Evolutionary conservation across 495 filamentous ascomycete genomes (phyloP), one percentile per base, ranked within the genome.

Genomic region (Neurospora discreta): DNA sequence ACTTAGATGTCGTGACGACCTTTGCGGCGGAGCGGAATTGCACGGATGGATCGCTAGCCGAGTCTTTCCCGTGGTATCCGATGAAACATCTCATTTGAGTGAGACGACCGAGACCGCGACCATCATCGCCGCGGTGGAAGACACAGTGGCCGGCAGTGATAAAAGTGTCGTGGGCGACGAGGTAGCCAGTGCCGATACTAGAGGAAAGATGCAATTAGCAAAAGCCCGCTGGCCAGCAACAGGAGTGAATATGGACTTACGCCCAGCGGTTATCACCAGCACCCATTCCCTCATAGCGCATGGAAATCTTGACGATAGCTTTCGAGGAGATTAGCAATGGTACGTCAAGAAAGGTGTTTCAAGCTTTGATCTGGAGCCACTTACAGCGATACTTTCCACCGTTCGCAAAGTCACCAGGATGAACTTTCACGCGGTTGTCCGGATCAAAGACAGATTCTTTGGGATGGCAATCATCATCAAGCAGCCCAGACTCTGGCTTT

Each of bases 1-100:
- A 46, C 44, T 23, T 46, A n/a, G 44, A 1, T 0, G 44, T 46
- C 3, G 44, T 46, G 4, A 46, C 44, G 0, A 46, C 44, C 44
- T 13, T 46, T 3, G 10, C 1, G 0, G 44, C 44, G 0, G 44
- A 1, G 44, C 44, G 44, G 44, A 20, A 46, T 1, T 46, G 44
- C 0, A 46, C 44, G 44, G 10, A 2, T 1, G 42, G 3, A 0
- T n/a, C 0, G 8, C 42, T 8, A 46, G 0, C 44, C n/a, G 44
- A 46, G 4, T 13, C 0, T 0, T 46, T 46, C 3, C 44, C 44
- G 0, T 6, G 0, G 0, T 46, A 46, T 11, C 44, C 44, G 0
- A 46, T 23, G n/a, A 23, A 46, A 1, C 9, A 46, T 46, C n/a
- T 46, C 44, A 46, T 46, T 0, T 46, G 3, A 2, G 44, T 46